phyloP scores from a whole-genome alignment of 2,329 filamentous ascomycete genomes.

The Microcyclospora tardicrescens region DNA sequence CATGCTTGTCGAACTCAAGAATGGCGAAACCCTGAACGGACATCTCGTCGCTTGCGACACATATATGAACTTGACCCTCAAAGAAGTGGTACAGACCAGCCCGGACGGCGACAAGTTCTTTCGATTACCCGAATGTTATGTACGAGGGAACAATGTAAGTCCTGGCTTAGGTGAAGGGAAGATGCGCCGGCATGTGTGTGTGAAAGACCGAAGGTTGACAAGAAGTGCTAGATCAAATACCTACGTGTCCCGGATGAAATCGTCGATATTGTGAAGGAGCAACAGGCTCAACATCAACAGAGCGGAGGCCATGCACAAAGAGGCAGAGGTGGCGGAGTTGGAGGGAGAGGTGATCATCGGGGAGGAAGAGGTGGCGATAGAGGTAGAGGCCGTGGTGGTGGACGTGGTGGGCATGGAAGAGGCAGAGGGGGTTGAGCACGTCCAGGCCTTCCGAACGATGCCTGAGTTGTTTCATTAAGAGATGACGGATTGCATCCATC shows the following conservation, averaged over 20 bases:
- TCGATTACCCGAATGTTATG: constrained; percentile 83
- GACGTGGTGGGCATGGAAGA: constrained; percentile 15
- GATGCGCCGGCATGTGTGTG: not conserved
- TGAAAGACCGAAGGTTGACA: not conserved
- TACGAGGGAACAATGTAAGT: constrained; percentile 89
- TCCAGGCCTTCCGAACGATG: too few species aligned
- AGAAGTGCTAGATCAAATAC: constrained; percentile 73
- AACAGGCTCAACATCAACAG: constrained; percentile 54
- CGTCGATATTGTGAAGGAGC: constrained; percentile 84
- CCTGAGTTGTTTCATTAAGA: too few species aligned
- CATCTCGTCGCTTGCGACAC: constrained; percentile 95
- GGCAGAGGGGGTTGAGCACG: constrained; percentile 7
- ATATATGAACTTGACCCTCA: constrained; percentile 98
- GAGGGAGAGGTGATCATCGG: constrained; percentile 27
- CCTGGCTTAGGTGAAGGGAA: not conserved
- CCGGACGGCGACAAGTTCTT: constrained; percentile 91
- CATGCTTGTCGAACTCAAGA: constrained; percentile 95
- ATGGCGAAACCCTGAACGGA: constrained; percentile 92
- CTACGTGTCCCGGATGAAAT: constrained; percentile 93
- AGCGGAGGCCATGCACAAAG: constrained; percentile 17
- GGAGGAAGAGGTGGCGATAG: constrained; percentile 41
- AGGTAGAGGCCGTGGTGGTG: constrained; percentile 23
- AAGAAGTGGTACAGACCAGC: constrained; percentile 93
- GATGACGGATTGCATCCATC: too few species aligned
- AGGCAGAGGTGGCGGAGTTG: constrained; percentile 52